Evolutionary conservation across 2,329 filamentous ascomycete genomes (phyloP), one percentile per base, ranked within the genome.

Genomic region (Elsinoe necatrix): DNA sequence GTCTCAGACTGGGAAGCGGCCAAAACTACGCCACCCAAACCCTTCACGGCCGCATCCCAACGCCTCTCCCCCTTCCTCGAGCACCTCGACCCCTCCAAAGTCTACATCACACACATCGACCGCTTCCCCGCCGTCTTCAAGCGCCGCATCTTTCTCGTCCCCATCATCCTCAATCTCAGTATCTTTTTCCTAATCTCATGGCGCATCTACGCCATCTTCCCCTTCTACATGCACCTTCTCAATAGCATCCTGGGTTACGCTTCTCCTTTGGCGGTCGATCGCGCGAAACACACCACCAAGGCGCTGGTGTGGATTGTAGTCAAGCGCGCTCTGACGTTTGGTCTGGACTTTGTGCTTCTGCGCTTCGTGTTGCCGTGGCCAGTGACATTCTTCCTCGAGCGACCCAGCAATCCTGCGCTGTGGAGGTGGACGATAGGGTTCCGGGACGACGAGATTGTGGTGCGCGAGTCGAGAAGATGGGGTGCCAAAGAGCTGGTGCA

Each of bases 21-120:
- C 14, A 41, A 39, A 37, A 42, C 54, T 23, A 62, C 63, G 41
- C 65, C 68, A 7, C 58, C 67, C 45, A 21, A 59, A 25, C 88
- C 88, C 6, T 95, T 93, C 77, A 79, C 80, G 63, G 76, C 76
- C 58, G 82, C 83, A 0, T 81, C 87, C 0, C 69, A 80, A 50
- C 75, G 77, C 29, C 79, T 95, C 55, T 65, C 77, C 52, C 79
- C 83, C 9, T 85, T 95, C 68, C 77, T 87, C 66, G 73, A 79
- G 34, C 79, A 76, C 42, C 83, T 95, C 59, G 79, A 83, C 58
- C 76, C 80, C 57, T 73, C 80, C 57, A 82, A 88, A 69, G 79
- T 95, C 68, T 95, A 96, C 78, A 80, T 96, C 65, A 79, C 86
- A 27, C 90, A 95, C 74, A 76, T 95, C 71, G 91, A 96, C 76